These are phyloP conservation scores for Dioszegia hungarica DNA, from an alignment of 768 basidiomycete species.

Conservation along the genomic window DNA sequence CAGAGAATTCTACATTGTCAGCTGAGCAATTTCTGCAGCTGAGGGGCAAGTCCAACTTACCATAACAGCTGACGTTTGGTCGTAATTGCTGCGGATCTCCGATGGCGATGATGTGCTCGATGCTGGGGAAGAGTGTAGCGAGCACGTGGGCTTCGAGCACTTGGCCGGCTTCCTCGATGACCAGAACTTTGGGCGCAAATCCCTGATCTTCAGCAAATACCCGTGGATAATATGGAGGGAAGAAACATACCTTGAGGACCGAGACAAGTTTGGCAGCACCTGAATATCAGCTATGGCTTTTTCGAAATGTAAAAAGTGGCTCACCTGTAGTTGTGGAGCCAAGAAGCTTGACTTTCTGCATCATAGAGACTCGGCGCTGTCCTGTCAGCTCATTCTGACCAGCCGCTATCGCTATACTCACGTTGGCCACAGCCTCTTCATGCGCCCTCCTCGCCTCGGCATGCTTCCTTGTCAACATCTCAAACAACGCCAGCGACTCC, in stretches of 20 bases:
- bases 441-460: conserved; percentile 50
- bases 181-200: conserved; percentile 10
- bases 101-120: conserved; percentile 72
- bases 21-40: background rate
- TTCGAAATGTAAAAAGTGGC: background rate
- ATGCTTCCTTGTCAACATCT: conserved; percentile 36
- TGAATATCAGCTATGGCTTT: background rate
- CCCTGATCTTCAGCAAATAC: background rate
- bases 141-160: conserved; percentile 73
- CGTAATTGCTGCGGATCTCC: conserved; percentile 74
- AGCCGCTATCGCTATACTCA: conserved; percentile 35
- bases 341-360: conserved; percentile 59
- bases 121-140: conserved; percentile 36
- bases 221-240: background rate
- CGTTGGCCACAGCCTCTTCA: conserved; percentile 57
- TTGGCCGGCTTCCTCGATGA: conserved; percentile 75
- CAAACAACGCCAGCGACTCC: conserved; percentile 3
- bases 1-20: background rate
- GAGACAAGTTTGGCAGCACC: conserved; percentile 61
- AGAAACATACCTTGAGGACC: conserved; percentile 58
- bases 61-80: conserved; percentile 32
- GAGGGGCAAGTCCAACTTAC: background rate
- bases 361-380: conserved; percentile 59
- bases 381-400: background rate
- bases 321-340: conserved; percentile 68